A percentile compares a stretch with the other conserved stretches of the same genome.
phyloP scores from a whole-genome alignment of 83 land plant species.

The Thuja plicata region DNA sequence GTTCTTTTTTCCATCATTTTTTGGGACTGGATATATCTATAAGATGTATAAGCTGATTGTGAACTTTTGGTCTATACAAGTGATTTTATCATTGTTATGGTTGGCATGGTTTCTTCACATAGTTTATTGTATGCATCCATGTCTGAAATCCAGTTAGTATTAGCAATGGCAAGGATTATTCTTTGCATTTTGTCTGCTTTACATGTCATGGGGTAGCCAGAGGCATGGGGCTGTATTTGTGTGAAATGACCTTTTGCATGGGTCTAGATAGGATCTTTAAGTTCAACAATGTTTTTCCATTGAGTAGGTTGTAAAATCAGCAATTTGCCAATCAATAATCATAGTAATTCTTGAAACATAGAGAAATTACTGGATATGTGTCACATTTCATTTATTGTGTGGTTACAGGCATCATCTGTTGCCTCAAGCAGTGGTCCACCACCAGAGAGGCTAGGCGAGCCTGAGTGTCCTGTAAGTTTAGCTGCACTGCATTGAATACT shows the following conservation, averaged over 20 bases:
- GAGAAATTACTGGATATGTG: background rate
- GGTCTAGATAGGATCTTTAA: background rate
- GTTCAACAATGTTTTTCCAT: background rate
- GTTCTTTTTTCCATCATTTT: background rate
- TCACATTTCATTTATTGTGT: slow-evolving; percentile 40
- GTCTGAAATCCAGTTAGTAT: background rate
- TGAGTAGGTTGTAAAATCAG: background rate
- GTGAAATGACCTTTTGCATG: background rate
- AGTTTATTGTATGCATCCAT: background rate
- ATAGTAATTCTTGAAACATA: background rate
- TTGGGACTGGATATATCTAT: background rate
- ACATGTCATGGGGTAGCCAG: background rate
- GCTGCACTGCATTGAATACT: background rate
- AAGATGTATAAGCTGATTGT: background rate
- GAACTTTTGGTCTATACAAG: background rate
- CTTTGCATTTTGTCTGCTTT: background rate
- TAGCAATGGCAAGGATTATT: background rate
- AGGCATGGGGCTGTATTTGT: background rate
- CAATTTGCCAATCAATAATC: background rate
- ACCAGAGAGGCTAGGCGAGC: slow-evolving; percentile 83
- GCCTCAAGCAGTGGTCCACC: slow-evolving; percentile 41
- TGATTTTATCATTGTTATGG: background rate
- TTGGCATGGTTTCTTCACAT: background rate
- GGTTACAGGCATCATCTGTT: slow-evolving; percentile 45
- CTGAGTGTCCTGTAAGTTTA: slow-evolving; percentile 82